Conservation (phyloP, 495 filamentous ascomycete species). For the Cenococcum geophilum region DNA sequence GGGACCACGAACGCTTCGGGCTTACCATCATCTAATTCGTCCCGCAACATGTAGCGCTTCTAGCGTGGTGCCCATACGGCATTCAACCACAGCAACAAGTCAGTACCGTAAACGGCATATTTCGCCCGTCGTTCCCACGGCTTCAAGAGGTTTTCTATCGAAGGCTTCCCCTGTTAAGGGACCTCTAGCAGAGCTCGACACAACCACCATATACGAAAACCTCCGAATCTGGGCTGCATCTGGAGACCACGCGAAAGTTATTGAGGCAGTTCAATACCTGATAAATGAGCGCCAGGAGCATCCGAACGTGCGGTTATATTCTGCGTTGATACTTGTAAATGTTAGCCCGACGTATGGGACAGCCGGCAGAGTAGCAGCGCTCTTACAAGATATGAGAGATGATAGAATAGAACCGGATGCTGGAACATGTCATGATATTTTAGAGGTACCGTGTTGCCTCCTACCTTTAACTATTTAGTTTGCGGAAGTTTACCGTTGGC, state of each 20-base stretch:
- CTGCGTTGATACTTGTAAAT: conserved; percentile 66
- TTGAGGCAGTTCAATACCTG: conserved; percentile 49
- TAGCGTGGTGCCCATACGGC: not conserved
- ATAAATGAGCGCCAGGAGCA: conserved; percentile 55
- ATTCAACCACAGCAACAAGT: not conserved
- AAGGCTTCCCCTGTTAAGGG: not conserved
- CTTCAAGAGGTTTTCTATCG: not conserved
- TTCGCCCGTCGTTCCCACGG: not conserved
- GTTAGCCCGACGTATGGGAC: conserved; percentile 57
- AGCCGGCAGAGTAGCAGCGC: conserved; percentile 49
- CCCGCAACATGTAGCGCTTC: not conserved
- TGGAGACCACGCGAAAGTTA: conserved; percentile 32
- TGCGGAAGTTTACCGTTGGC: not conserved
- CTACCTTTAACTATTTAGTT: conserved; percentile 13
- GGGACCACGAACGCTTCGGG: not conserved
- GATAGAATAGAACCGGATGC: conserved; percentile 55
- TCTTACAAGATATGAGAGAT: conserved; percentile 64
- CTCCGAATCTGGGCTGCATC: conserved; percentile 39
- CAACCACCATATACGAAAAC: conserved; percentile 42
- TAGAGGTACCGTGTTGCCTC: conserved; percentile 50
- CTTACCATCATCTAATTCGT: not conserved
- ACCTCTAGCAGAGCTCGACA: not conserved
- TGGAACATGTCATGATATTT: conserved; percentile 60
- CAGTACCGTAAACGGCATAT: not conserved
- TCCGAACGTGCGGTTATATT: conserved; percentile 64